These are phyloP conservation scores for Fusarium robinianum DNA, from an alignment of 2,329 filamentous ascomycete genomes.

Conservation along the genomic window DNA sequence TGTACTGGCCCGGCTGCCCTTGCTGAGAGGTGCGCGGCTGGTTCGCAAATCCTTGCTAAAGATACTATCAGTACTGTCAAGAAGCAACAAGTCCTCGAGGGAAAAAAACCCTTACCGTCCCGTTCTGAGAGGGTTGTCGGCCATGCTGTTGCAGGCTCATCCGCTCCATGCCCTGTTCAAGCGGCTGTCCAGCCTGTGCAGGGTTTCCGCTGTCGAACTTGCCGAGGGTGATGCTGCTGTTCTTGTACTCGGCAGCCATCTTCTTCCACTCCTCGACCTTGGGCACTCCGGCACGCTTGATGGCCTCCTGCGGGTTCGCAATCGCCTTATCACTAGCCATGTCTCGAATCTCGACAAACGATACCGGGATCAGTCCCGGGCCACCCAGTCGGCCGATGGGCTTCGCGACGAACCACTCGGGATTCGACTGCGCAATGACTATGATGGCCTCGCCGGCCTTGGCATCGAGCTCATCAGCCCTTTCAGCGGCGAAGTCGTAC, in stretches of 20 bases:
- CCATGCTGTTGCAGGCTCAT: conserved; percentile 67
- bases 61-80: neutral
- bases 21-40: conserved; percentile 39
- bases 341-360: conserved; percentile 94
- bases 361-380: conserved; percentile 92
- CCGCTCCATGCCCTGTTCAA: conserved; percentile 75
- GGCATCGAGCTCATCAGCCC: conserved; percentile 94
- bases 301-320: conserved; percentile 79
- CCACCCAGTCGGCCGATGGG: conserved; percentile 97
- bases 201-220: conserved; percentile 71
- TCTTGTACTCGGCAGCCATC: conserved; percentile 99
- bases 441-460: conserved; percentile 97
- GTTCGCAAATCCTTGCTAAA: conserved; percentile 34
- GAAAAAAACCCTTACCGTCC: conserved; percentile 37
- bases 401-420: conserved; percentile 99
- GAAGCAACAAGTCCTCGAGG: neutral
- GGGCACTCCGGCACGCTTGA: conserved; percentile 86
- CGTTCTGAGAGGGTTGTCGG: conserved; percentile 37
- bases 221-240: conserved; percentile 94
- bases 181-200: conserved; percentile 48
- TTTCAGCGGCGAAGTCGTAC: conserved; percentile 94
- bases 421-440: conserved; percentile 96
- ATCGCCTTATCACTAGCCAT: conserved; percentile 87
- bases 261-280: conserved; percentile 99
- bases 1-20: conserved; percentile 44